Evolutionary conservation across 306 rosid species (phyloP), one percentile per base, ranked within the genome.

Genomic region (Alnus glutinosa): DNA sequence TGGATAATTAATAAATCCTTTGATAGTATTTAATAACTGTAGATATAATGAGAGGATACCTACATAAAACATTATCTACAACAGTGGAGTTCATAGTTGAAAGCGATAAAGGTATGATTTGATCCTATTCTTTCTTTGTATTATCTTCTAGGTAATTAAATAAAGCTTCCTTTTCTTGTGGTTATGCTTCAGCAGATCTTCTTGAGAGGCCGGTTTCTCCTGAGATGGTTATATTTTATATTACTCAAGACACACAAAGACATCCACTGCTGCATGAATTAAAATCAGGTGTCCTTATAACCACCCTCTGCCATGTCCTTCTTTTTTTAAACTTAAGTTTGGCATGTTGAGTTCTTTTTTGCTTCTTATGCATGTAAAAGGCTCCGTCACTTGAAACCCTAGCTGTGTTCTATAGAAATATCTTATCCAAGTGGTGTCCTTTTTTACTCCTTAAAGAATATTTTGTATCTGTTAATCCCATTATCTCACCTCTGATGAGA

Each of bases 241-340:
- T 95, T 63, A 95, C 98, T 12, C 98, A 95, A 73, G 98, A 95
- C 89, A 92, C 98, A 74, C 98, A 91, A 85, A 87, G 94, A 77
- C 98, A 95, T 86, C 92, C 98, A 11, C 86, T 94, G 14, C 97
- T 94, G 83, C 91, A 90, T 52, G 97, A 95, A 83, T 6, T 95
- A 84, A 95, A 87, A 85, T 88, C 98, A 52, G 98, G 98, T 92
- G 18, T 47, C 85, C 79, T 81, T 69, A 62, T 85, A 37, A 23
- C 55, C 80, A 70, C 72, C 78, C 36, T 75, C 42, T 61, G 13
- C 59, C 49, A 16, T 44, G 13, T 9, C 46, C 44, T 18, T 61
- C 28, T 15, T 37, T 52, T 42, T 50, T 46, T 12, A 34, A 2
- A 48, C 11, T 36, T 2, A 32, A 19, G 2, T 13, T 46, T 55